phyloP scores from a whole-genome alignment of 2,329 filamentous ascomycete genomes.

The Pseudopithomyces chartarum region DNA sequence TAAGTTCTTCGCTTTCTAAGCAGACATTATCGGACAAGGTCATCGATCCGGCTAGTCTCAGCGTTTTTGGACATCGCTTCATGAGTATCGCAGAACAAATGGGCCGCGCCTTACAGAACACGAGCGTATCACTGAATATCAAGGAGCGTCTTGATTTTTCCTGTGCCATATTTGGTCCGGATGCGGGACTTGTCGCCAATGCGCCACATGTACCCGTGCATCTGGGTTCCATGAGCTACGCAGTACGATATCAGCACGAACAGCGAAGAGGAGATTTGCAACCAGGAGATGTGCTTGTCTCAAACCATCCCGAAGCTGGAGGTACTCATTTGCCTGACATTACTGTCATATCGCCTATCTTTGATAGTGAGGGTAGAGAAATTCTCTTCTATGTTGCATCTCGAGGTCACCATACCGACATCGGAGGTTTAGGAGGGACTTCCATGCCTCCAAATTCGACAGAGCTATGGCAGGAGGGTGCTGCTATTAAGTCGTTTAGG shows the following conservation, averaged over 20 bases:
- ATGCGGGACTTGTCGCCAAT: constrained; percentile 51
- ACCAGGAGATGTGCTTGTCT: constrained; percentile 35
- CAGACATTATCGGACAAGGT: neutral
- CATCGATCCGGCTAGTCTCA: constrained; percentile 14
- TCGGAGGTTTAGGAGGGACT: constrained; percentile 27
- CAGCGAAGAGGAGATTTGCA: constrained; percentile 23
- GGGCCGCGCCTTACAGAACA: constrained; percentile 62
- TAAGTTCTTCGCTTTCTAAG: constrained; percentile 4
- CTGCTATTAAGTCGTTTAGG: constrained; percentile 50
- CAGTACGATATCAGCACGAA: constrained; percentile 47
- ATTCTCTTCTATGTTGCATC: constrained; percentile 35
- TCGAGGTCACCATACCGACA: constrained; percentile 34
- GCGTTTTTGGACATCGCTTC: constrained; percentile 52
- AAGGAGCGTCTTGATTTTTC: constrained; percentile 52
- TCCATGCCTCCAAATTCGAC: constrained; percentile 48
- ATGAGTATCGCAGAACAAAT: constrained; percentile 66
- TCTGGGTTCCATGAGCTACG: constrained; percentile 51
- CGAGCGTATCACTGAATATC: constrained; percentile 58
- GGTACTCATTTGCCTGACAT: constrained; percentile 38
- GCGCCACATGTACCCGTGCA: constrained; percentile 51
- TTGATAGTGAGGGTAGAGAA: constrained; percentile 21
- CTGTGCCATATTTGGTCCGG: constrained; percentile 50
- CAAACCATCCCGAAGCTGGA: constrained; percentile 33
- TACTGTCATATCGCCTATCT: constrained; percentile 33
- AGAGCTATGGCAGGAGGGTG: constrained; percentile 53